These are phyloP conservation scores for Hsuehochloa calcarea DNA, from an alignment of 176 grass and related monocot species.

Conservation along the genomic window DNA sequence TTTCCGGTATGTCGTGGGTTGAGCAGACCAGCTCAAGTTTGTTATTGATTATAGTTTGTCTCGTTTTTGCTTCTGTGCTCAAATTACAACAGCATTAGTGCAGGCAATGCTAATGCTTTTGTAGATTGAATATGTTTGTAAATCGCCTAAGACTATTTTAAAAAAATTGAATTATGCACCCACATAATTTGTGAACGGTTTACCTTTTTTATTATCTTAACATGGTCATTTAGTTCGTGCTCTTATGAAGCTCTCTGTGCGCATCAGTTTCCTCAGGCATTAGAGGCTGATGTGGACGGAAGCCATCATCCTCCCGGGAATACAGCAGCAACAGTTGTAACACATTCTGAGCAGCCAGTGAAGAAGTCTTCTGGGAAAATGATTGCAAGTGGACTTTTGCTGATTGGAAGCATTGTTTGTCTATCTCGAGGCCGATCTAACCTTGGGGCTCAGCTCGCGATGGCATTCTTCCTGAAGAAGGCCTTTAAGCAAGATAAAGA, in stretches of 20 bases:
- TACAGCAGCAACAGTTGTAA: conserved; percentile 1
- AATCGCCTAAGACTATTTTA: neutral
- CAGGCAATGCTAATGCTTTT: neutral
- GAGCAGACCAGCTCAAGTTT: neutral
- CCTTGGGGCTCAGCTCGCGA: conserved; percentile 68
- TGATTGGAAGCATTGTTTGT: conserved; percentile 72
- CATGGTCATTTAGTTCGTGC: neutral
- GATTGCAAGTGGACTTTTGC: conserved; percentile 65
- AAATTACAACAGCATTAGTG: neutral
- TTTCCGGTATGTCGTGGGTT: neutral
- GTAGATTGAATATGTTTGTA: neutral
- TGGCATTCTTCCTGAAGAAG: conserved; percentile 86
- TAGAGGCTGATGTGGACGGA: conserved; percentile 14
- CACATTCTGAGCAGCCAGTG: conserved; percentile 16
- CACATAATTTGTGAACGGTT: neutral
- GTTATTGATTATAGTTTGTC: neutral
- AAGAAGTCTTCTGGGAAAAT: conserved; percentile 50
- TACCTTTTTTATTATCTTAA: neutral
- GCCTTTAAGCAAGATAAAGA: conserved; percentile 43
- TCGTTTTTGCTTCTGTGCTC: neutral
- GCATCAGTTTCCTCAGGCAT: conserved; percentile 32
- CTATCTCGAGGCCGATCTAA: conserved; percentile 67
- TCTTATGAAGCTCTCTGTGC: conserved; percentile 23
- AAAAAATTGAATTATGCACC: neutral
- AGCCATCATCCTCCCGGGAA: neutral